These are phyloP conservation scores for Hygrophoropsis aurantiaca DNA, from an alignment of 768 basidiomycete genomes.

Conservation along the genomic window DNA sequence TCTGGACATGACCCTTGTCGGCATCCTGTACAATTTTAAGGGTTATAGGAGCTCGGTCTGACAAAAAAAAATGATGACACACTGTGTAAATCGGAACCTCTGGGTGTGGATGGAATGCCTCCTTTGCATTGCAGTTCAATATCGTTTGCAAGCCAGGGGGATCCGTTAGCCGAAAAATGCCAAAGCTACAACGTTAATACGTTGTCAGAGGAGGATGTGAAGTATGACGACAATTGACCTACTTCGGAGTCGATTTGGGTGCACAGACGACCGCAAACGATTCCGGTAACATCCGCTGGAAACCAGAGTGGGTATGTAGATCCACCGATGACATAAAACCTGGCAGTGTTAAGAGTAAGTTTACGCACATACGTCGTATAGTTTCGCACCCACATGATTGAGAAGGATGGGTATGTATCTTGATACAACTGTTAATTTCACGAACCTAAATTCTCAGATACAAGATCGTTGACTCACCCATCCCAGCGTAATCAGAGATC, in stretches of 20 bases:
- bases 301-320: slow-evolving; percentile 86
- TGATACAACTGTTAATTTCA: slow-evolving; percentile 1
- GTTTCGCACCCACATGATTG: slow-evolving; percentile 66
- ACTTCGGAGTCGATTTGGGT: slow-evolving; percentile 76
- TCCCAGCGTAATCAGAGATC: slow-evolving; percentile 81
- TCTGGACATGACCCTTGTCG: slow-evolving; percentile 82
- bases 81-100: slow-evolving; percentile 87
- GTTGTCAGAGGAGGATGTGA: neutral
- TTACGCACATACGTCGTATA: neutral
- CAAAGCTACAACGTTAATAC: slow-evolving; percentile 46
- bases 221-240: slow-evolving; percentile 23
- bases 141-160: slow-evolving; percentile 80
- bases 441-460: no score
- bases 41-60: no score
- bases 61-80: slow-evolving; percentile 27
- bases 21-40: slow-evolving; percentile 69
- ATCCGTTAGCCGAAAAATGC: slow-evolving; percentile 87
- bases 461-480: slow-evolving; percentile 70
- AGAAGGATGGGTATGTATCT: slow-evolving; percentile 93
- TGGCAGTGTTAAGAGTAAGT: slow-evolving; percentile 23
- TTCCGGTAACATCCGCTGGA: slow-evolving; percentile 88
- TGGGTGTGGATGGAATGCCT: slow-evolving; percentile 86
- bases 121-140: slow-evolving; percentile 62
- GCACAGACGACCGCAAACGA: slow-evolving; percentile 93
- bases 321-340: slow-evolving; percentile 96